Evolutionary conservation across 164 flowering plant genomes (phyloP).

Genomic region (grape (Vitis vinifera)): DNA sequence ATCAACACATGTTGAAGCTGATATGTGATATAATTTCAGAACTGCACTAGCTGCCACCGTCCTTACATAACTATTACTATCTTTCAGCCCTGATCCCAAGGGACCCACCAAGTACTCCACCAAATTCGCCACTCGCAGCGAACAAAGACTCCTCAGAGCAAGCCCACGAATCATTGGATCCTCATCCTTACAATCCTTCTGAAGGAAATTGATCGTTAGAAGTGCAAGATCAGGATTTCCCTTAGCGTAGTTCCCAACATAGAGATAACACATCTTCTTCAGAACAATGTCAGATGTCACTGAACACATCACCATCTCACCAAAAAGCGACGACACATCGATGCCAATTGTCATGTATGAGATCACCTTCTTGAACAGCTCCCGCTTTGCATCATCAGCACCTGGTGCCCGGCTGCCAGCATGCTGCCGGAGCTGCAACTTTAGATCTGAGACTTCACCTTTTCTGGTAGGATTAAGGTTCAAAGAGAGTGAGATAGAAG

Average conservation of each 20-base stretch:
- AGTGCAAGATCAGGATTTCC: slow-evolving; percentile 95
- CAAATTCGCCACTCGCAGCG: slow-evolving; percentile 77
- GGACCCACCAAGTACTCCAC: slow-evolving; percentile 99
- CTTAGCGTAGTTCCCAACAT: slow-evolving; percentile 95
- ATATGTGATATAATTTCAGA: slow-evolving; percentile 89
- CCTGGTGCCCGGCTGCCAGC: slow-evolving; percentile 98
- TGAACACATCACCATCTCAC: slow-evolving; percentile 99
- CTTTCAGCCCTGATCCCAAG: slow-evolving; percentile 82
- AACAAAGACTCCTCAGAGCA: slow-evolving; percentile 88
- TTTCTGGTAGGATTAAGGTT: slow-evolving; percentile 45
- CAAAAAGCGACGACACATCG: slow-evolving; percentile 93
- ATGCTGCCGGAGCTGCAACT: slow-evolving; percentile 80
- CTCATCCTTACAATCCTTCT: slow-evolving; percentile 91
- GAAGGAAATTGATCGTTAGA: slow-evolving; percentile 93
- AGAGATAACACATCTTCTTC: slow-evolving; percentile 97
- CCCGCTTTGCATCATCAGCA: slow-evolving; percentile 83
- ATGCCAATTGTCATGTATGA: slow-evolving; percentile 97
- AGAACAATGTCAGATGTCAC: slow-evolving; percentile 93
- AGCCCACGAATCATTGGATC: slow-evolving; percentile 99
- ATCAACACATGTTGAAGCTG: slow-evolving; percentile 80
- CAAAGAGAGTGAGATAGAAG: no score
- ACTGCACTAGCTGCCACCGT: slow-evolving; percentile 84
- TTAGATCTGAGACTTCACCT: slow-evolving; percentile 92
- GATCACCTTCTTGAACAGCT: slow-evolving; percentile 93
- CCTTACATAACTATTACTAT: slow-evolving; percentile 82